phyloP scores from a whole-genome alignment of 306 rosid genomes.

The Ziziphus jujuba region DNA sequence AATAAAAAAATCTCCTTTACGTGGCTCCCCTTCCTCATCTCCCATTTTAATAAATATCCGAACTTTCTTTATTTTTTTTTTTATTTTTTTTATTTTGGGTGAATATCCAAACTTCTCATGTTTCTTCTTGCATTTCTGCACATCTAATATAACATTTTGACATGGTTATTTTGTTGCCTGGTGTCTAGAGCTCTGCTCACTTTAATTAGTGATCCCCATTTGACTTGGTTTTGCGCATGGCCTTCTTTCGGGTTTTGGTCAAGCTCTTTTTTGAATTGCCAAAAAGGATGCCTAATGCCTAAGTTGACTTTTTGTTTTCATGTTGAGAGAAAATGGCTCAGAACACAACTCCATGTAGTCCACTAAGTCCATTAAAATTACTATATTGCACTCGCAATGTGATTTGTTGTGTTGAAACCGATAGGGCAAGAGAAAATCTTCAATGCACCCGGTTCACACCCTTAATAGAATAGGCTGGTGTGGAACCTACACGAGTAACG shows the following conservation, averaged over 20 bases:
- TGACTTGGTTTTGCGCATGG: constrained; percentile 24
- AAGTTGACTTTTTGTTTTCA: constrained; percentile 37
- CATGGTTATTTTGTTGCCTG: constrained; percentile 8
- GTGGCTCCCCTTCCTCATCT: neutral
- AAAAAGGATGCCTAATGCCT: constrained; percentile 28
- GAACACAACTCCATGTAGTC: neutral
- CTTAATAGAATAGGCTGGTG: too few relatives aligned
- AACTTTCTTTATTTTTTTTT: too few relatives aligned
- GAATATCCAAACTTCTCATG: constrained; percentile 12
- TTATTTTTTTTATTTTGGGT: too few relatives aligned
- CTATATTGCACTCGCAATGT: constrained; percentile 24
- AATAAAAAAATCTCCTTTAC: too few relatives aligned
- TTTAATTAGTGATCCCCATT: constrained; percentile 24
- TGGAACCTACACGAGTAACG: too few relatives aligned
- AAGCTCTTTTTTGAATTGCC: constrained; percentile 28
- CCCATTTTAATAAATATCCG: neutral
- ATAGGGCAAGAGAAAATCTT: too few relatives aligned
- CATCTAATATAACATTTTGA: constrained; percentile 18
- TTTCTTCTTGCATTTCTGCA: constrained; percentile 31
- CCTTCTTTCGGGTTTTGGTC: constrained; percentile 22
- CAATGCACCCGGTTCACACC: too few relatives aligned
- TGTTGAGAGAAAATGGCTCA: constrained; percentile 11
- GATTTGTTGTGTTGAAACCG: constrained; percentile 7
- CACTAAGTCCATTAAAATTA: constrained; percentile 23
- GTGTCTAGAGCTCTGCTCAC: constrained; percentile 30